Conservation (phyloP, 1,139 yeast genomes). For the Hemisphaericaspora xylanilytica region DNA sequence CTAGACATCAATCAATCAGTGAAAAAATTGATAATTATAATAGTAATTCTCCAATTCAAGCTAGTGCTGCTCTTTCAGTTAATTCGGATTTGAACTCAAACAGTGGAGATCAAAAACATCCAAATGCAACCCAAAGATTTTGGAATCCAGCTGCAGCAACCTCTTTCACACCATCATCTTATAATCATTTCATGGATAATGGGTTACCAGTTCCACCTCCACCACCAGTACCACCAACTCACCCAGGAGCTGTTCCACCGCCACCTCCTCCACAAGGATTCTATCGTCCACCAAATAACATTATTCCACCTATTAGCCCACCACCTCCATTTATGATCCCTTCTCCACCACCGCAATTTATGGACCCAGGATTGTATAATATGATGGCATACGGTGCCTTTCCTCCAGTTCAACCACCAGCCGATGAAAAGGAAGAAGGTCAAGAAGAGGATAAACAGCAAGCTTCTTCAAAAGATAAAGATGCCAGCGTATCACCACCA, state of each 20-base stretch:
- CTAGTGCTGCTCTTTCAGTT: constrained; percentile 38
- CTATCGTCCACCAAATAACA: constrained; percentile 15
- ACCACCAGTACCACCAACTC: too few species aligned
- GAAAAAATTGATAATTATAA: constrained; percentile 64
- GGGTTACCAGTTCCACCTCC: constrained; percentile 13
- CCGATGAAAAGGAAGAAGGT: constrained; percentile 9
- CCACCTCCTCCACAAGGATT: constrained; percentile 19
- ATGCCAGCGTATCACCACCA: not conserved
- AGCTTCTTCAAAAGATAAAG: constrained; percentile 5
- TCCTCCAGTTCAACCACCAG: constrained; percentile 8
- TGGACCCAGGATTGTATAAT: constrained; percentile 38
- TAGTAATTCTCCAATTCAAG: constrained; percentile 50
- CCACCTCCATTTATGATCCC: constrained; percentile 45
- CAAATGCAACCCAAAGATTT: constrained; percentile 39
- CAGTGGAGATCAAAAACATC: constrained; percentile 9
- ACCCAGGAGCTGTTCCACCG: constrained; percentile 13
- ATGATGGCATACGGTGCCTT: constrained; percentile 25
- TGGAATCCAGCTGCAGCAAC: constrained; percentile 70
- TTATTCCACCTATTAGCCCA: constrained; percentile 31
- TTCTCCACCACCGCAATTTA: constrained; percentile 36
- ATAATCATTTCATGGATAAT: constrained; percentile 30
- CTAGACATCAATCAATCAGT: constrained; percentile 59
- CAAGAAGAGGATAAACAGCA: constrained; percentile 10
- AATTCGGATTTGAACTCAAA: constrained; percentile 27
- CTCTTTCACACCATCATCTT: constrained; percentile 49